These are phyloP conservation scores for Marchantia polymorpha DNA, from an alignment of 225 moss, liverwort and hornwort genomes.

Conservation along the genomic window DNA sequence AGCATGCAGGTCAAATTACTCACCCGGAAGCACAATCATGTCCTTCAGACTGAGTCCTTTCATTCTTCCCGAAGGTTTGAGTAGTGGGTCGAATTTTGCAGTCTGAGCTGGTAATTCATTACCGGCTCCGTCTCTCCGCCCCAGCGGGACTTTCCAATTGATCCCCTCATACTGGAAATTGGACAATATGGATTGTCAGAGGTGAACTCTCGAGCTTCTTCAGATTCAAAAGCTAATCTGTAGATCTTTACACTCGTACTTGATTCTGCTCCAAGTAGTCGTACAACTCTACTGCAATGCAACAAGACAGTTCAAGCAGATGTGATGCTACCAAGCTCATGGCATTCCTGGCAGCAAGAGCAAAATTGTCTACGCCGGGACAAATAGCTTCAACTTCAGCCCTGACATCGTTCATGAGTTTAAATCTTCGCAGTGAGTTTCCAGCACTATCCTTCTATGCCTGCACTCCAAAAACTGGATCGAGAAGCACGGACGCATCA, in stretches of 20 bases:
- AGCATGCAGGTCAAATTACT: not conserved
- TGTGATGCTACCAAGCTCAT: not conserved
- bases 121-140: slow-evolving; percentile 16
- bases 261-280: not conserved
- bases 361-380: slow-evolving; percentile 9
- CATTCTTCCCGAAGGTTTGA: not conserved
- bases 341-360: slow-evolving; percentile 16
- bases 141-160: slow-evolving; percentile 5
- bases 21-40: slow-evolving; percentile 16
- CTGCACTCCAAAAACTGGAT: not conserved
- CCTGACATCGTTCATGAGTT: slow-evolving; percentile 11
- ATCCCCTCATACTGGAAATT: slow-evolving; percentile 22
- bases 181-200: not conserved
- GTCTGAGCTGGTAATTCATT: not conserved
- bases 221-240: too few species aligned
- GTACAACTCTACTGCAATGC: not conserved
- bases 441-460: slow-evolving; percentile 1
- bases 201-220: too few species aligned
- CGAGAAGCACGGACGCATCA: slow-evolving; percentile 15
- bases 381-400: slow-evolving; percentile 16
- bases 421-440: slow-evolving; percentile 6
- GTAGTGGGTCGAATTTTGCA: not conserved
- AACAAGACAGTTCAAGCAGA: too few species aligned
- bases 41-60: not conserved
- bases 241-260: too few species aligned